phyloP scores from a whole-genome alignment of 1,284 basidiomycete genomes.

The Mycosarcoma maydis region DNA sequence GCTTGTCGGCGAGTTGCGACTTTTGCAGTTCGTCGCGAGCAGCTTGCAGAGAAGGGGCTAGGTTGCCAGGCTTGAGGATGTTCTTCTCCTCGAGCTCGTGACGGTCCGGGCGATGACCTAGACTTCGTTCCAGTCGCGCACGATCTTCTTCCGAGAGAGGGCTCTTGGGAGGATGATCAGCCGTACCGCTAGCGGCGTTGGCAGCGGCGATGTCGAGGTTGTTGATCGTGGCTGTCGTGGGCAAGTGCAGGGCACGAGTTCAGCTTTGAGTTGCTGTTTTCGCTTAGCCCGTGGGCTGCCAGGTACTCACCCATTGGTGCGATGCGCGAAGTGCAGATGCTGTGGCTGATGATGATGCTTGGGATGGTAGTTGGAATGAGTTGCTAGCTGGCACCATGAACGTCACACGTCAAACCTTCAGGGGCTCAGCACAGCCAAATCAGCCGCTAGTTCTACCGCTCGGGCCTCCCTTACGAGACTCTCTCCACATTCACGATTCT shows the following conservation, averaged over 20 bases:
- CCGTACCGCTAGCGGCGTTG: constrained; percentile 11
- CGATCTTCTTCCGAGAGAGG: constrained; percentile 26
- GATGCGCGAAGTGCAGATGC: too few species aligned
- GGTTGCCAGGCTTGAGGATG: constrained; percentile 38
- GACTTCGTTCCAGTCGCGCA: constrained; percentile 72
- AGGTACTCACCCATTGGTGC: too few species aligned
- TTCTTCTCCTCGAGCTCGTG: constrained; percentile 71
- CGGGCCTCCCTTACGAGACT: background rate
- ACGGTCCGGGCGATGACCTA: constrained; percentile 73
- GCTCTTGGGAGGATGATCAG: constrained; percentile 9
- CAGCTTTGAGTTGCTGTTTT: background rate
- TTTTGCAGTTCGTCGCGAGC: constrained; percentile 51
- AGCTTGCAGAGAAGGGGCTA: constrained; percentile 56
- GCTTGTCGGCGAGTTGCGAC: constrained; percentile 47
- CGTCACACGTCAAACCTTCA: background rate
- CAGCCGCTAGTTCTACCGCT: background rate
- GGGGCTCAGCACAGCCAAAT: constrained; percentile 1
- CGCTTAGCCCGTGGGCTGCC: background rate
- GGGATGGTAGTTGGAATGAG: background rate
- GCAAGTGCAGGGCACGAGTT: background rate
- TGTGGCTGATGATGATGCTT: background rate
- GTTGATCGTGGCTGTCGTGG: constrained; percentile 5
- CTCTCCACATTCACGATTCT: background rate
- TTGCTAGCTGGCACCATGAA: background rate
- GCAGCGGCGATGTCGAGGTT: constrained; percentile 25